Conservation (phyloP, 495 filamentous ascomycete genomes). For the Tuber aestivum region DNA sequence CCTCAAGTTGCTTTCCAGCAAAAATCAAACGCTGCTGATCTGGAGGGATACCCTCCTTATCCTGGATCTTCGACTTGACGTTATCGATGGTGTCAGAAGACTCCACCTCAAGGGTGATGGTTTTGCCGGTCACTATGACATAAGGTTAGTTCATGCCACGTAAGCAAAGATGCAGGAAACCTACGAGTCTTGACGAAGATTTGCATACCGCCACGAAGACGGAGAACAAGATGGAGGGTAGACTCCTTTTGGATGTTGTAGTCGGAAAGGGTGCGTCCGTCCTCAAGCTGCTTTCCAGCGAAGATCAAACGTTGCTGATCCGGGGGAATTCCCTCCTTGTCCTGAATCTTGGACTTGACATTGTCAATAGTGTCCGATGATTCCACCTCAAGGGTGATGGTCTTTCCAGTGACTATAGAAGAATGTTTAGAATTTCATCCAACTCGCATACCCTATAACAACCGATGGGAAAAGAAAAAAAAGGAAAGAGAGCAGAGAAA, state of each 20-base stretch:
- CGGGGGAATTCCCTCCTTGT: constrained; percentile 97
- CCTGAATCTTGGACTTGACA: constrained; percentile 98
- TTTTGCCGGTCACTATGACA: constrained; percentile 80
- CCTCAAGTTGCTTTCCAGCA: constrained; percentile 95
- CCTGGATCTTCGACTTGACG: constrained; percentile 97
- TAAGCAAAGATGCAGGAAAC: constrained; percentile 57
- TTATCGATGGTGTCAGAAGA: constrained; percentile 98
- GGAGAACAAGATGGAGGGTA: constrained; percentile 90
- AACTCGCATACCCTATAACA: neutral
- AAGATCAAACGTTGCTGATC: constrained; percentile 99
- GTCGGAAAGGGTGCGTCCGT: constrained; percentile 90
- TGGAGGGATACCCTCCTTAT: constrained; percentile 97
- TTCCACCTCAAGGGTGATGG: constrained; percentile 66
- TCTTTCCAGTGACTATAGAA: constrained; percentile 22
- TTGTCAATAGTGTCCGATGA: constrained; percentile 98
- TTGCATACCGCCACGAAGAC: constrained; percentile 98
- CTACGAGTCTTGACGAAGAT: constrained; percentile 65
- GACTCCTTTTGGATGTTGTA: constrained; percentile 99
- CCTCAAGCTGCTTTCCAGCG: constrained; percentile 97
- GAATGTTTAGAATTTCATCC: neutral
- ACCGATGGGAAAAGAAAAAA: too few relatives aligned
- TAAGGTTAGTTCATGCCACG: neutral
- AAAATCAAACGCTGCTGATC: constrained; percentile 99
- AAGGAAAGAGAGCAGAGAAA: too few relatives aligned
- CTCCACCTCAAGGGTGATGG: constrained; percentile 99